Conservation (phyloP, 169 alveolate species). For the Eimeria acervulina region DNA sequence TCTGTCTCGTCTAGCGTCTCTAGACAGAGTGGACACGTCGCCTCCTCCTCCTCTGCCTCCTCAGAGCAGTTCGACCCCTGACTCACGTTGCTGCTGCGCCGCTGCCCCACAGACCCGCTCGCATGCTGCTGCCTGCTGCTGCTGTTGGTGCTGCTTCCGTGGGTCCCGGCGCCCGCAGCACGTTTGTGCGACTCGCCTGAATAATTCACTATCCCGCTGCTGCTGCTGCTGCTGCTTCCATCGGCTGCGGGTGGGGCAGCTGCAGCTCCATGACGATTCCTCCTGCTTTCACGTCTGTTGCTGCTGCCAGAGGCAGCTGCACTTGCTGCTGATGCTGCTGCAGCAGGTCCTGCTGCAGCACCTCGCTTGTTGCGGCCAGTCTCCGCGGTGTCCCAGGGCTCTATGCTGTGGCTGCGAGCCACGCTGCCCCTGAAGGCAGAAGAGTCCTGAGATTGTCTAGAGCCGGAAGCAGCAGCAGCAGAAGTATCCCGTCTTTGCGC, state of each 20-base stretch:
- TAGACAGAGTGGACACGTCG: slow-evolving; percentile 93
- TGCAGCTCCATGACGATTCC: slow-evolving; percentile 31
- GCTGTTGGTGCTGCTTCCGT: slow-evolving; percentile 15
- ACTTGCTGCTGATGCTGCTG: slow-evolving; percentile 36
- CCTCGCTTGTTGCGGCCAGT: slow-evolving; percentile 55
- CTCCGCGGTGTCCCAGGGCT: slow-evolving; percentile 69
- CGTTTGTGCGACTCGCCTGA: slow-evolving; percentile 30
- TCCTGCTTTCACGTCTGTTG: slow-evolving; percentile 56
- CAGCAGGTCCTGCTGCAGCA: slow-evolving; percentile 35
- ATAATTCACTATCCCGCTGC: slow-evolving; percentile 22
- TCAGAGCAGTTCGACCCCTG: slow-evolving; percentile 54
- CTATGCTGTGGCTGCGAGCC: slow-evolving; percentile 68
- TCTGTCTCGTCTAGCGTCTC: slow-evolving; percentile 95
- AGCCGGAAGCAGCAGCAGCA: slow-evolving; percentile 10
- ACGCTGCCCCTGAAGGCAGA: slow-evolving; percentile 61
- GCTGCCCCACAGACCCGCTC: slow-evolving; percentile 51
- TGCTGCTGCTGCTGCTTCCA: slow-evolving; percentile 67
- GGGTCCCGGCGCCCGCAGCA: slow-evolving; percentile 18
- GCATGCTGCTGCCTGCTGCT: slow-evolving; percentile 31
- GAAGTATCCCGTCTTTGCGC: slow-evolving; percentile 69
- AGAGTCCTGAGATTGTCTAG: not conserved
- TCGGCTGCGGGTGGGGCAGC: slow-evolving; percentile 13
- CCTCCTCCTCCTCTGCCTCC: slow-evolving; percentile 74
- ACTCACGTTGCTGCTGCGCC: slow-evolving; percentile 66
- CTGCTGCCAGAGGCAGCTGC: slow-evolving; percentile 52